Conservation (phyloP, 2,329 filamentous ascomycete species). For the Tympanopsis confertula region DNA sequence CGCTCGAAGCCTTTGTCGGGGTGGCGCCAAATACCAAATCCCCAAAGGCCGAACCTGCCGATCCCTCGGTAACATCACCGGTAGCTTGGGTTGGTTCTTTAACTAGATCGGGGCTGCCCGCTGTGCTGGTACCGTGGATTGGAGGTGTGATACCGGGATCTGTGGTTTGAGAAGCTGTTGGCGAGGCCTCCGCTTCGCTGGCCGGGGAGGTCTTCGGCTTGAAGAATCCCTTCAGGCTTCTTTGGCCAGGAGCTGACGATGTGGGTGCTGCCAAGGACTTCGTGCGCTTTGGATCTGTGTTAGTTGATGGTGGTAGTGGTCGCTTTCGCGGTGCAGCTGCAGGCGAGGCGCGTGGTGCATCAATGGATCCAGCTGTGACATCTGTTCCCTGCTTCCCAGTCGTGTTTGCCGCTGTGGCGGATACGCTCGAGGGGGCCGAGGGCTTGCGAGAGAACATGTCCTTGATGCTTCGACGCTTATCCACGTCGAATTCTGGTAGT, state of each 20-base stretch:
- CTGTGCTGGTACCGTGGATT: neutral
- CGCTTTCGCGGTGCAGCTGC: too few species aligned
- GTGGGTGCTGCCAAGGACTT: constrained; percentile 12
- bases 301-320: constrained; percentile 20
- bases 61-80: too few species aligned
- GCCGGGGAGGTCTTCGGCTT: constrained; percentile 37
- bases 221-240: constrained; percentile 70
- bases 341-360: too few species aligned
- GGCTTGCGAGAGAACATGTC: constrained; percentile 75
- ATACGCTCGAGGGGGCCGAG: constrained; percentile 7
- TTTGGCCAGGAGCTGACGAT: constrained; percentile 25
- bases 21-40: constrained; percentile 7
- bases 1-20: constrained; percentile 14
- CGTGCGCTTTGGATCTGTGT: constrained; percentile 17
- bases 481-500: constrained; percentile 80
- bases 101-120: neutral
- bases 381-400: too few species aligned
- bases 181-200: neutral
- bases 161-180: neutral
- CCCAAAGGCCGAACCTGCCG: neutral
- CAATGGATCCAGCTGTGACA: too few species aligned
- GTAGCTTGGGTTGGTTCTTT: too few species aligned
- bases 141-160: too few species aligned
- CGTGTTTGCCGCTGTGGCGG: too few species aligned
- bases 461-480: constrained; percentile 69